Conservation (phyloP, 768 basidiomycete species). For the Cantharellus cinnabarinus region DNA sequence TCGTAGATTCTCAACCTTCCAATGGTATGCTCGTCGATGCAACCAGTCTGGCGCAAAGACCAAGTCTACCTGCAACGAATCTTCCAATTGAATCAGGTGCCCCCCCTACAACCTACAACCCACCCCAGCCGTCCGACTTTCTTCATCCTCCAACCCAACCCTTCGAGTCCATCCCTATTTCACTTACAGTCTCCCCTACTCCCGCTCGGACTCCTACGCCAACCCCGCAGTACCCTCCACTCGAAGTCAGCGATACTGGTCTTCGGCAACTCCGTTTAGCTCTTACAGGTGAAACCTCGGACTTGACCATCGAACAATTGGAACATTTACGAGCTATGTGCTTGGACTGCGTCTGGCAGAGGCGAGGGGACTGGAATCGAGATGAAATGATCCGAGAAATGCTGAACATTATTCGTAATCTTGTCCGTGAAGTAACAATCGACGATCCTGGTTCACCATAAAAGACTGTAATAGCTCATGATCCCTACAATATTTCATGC, state of each 20-base stretch:
- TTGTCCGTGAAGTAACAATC: neutral
- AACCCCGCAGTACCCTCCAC: slow-evolving; percentile 44
- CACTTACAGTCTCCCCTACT: no score
- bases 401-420: slow-evolving; percentile 24
- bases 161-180: no score
- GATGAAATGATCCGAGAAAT: slow-evolving; percentile 41
- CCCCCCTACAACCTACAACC: no score
- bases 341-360: slow-evolving; percentile 64
- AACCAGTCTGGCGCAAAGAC: no score
- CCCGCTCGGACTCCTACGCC: slow-evolving; percentile 22
- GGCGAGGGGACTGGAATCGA: slow-evolving; percentile 68
- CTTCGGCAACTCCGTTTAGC: slow-evolving; percentile 29
- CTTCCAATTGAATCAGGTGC: no score
- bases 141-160: no score
- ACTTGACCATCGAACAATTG: slow-evolving; percentile 66
- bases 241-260: slow-evolving; percentile 36
- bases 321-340: slow-evolving; percentile 83
- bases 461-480: no score
- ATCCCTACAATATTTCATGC: no score
- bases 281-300: slow-evolving; percentile 33
- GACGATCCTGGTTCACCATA: neutral
- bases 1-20: no score
- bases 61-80: no score
- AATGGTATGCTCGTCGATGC: no score
- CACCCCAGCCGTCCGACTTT: no score